phyloP scores from a whole-genome alignment of 768 basidiomycete genomes.

The Naganishia vishniacii region DNA sequence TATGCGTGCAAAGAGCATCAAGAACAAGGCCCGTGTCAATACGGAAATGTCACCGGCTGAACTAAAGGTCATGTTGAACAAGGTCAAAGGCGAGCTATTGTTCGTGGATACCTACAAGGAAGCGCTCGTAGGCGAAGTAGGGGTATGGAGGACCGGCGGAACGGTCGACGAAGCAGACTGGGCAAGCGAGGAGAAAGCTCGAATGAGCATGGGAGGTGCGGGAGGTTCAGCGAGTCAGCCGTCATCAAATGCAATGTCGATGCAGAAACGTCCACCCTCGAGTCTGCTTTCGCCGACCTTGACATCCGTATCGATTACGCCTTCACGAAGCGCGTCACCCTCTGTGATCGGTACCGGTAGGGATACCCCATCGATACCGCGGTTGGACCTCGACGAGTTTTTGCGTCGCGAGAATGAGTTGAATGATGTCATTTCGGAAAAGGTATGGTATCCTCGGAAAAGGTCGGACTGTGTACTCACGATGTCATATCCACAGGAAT shows the following conservation, averaged over 20 bases:
- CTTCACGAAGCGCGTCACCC: slow-evolving; percentile 5
- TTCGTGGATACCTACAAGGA: slow-evolving; percentile 26
- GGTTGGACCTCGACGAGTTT: slow-evolving; percentile 85
- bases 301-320: slow-evolving; percentile 11
- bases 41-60: slow-evolving; percentile 91
- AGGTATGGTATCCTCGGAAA: slow-evolving; percentile 44
- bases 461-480: too few species aligned
- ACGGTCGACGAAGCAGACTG: slow-evolving; percentile 77
- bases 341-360: slow-evolving; percentile 17
- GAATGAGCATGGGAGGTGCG: not conserved
- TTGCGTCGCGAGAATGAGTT: slow-evolving; percentile 92
- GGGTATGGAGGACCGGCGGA: slow-evolving; percentile 81
- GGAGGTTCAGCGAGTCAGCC: slow-evolving; percentile 4
- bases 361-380: slow-evolving; percentile 32
- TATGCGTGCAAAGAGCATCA: slow-evolving; percentile 99
- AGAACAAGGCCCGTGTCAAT: slow-evolving; percentile 98
- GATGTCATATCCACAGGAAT: slow-evolving; percentile 56
- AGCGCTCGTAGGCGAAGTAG: slow-evolving; percentile 82
- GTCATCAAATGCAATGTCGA: not conserved
- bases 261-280: slow-evolving; percentile 12
- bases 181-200: slow-evolving; percentile 64
- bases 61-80: slow-evolving; percentile 83
- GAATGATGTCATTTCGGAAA: slow-evolving; percentile 85
- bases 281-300: slow-evolving; percentile 12
- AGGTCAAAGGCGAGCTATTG: slow-evolving; percentile 53